Evolutionary conservation across 805 yeast genomes (phyloP).

Genomic region (Lipomyces sp.): DNA sequence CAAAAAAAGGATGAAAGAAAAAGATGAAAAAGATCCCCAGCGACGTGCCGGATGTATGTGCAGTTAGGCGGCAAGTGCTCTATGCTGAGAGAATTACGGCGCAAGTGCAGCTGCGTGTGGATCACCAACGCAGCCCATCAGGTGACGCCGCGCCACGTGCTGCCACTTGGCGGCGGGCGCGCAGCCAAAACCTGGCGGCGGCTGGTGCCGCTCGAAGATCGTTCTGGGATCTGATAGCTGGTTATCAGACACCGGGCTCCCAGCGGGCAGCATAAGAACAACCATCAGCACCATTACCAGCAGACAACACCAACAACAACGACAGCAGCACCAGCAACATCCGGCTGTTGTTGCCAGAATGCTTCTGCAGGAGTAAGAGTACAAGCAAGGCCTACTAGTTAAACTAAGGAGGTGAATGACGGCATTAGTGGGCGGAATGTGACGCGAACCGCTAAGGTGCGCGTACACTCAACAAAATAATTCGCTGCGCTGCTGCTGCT

Average conservation of each 20-base stretch:
- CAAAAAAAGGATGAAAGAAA: constrained; percentile 2
- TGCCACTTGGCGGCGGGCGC: constrained; percentile 1
- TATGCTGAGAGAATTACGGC: not conserved
- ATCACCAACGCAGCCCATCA: not conserved
- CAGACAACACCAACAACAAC: too few relatives aligned
- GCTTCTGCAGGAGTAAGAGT: too few relatives aligned
- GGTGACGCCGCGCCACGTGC: constrained; percentile 7
- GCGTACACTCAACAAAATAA: too few relatives aligned
- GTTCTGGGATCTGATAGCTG: not conserved
- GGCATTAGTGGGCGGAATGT: too few relatives aligned
- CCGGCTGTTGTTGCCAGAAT: too few relatives aligned
- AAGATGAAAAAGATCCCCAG: not conserved
- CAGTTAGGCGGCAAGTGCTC: not conserved
- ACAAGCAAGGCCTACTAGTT: too few relatives aligned
- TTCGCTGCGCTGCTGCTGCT: too few relatives aligned
- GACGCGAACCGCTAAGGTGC: too few relatives aligned
- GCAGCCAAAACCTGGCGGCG: not conserved
- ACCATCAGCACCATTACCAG: not conserved
- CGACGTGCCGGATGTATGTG: not conserved
- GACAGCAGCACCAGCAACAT: too few relatives aligned
- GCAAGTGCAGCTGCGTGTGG: not conserved
- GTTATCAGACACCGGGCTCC: not conserved
- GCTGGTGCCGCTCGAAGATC: not conserved
- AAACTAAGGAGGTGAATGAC: too few relatives aligned
- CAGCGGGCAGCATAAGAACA: too few relatives aligned